Percentiles rank a stretch among this genome's conserved stretches.
Evolutionary conservation across 768 basidiomycete genomes (phyloP).

Genomic region (Hortiboletus flavorubellus): DNA sequence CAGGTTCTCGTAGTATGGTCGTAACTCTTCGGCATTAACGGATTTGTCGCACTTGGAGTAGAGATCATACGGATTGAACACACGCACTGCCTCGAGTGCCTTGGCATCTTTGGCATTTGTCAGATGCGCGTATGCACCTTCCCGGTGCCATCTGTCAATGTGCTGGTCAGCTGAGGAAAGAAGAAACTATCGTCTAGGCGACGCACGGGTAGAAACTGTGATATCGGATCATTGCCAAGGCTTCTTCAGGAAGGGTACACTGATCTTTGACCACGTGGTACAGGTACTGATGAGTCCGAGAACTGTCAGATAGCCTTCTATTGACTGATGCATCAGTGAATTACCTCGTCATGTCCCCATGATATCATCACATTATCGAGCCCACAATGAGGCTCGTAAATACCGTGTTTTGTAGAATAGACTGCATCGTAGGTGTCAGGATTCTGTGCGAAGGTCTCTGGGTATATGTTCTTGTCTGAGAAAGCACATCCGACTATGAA

Average conservation of each 20-base stretch:
- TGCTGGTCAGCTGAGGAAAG: not conserved
- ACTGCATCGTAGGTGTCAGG: constrained; percentile 63
- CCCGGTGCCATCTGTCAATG: constrained; percentile 72
- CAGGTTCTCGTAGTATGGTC: constrained; percentile 79
- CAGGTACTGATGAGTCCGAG: constrained; percentile 53
- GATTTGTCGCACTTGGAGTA: constrained; percentile 85
- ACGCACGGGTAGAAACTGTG: constrained; percentile 88
- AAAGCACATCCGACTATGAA: constrained; percentile 85
- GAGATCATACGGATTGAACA: constrained; percentile 93
- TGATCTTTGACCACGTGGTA: constrained; percentile 84
- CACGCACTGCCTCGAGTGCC: constrained; percentile 69
- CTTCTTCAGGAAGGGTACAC: constrained; percentile 75
- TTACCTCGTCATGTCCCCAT: constrained; percentile 90
- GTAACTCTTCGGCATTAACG: constrained; percentile 56
- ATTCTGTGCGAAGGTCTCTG: constrained; percentile 71
- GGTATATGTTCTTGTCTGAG: constrained; percentile 80
- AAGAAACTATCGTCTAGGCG: not conserved
- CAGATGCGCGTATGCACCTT: constrained; percentile 79
- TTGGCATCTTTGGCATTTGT: constrained; percentile 66
- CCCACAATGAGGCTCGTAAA: constrained; percentile 76
- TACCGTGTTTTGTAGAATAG: constrained; percentile 69
- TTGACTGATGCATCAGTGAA: constrained; percentile 19
- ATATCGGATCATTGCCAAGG: constrained; percentile 88
- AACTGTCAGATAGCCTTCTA: constrained; percentile 1
- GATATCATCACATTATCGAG: constrained; percentile 85